phyloP scores from a whole-genome alignment of 768 basidiomycete species.

The Heimioporus sp. region DNA sequence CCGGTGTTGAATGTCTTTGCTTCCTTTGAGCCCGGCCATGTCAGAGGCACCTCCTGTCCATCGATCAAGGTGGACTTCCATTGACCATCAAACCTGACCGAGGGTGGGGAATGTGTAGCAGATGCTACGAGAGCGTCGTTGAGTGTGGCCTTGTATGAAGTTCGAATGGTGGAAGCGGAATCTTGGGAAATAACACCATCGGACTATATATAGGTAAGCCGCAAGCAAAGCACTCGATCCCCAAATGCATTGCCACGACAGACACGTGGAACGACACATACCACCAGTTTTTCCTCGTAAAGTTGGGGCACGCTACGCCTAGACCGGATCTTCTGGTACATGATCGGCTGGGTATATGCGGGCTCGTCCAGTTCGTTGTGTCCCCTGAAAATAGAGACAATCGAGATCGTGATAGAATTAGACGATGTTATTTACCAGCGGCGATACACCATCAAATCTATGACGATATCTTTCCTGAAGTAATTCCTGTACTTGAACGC shows the following conservation, averaged over 20 bases:
- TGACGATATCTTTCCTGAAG: slow-evolving; percentile 89
- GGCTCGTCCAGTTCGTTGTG: slow-evolving; percentile 91
- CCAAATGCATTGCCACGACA: neutral
- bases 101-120: slow-evolving; percentile 45
- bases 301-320: slow-evolving; percentile 75
- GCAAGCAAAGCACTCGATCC: neutral
- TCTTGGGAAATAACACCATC: slow-evolving; percentile 45
- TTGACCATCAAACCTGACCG: slow-evolving; percentile 59
- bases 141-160: slow-evolving; percentile 58
- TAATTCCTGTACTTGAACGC: slow-evolving; percentile 85
- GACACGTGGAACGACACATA: slow-evolving; percentile 34
- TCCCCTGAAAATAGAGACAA: slow-evolving; percentile 57
- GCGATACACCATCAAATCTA: slow-evolving; percentile 87
- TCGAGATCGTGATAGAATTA: neutral
- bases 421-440: slow-evolving; percentile 52
- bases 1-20: slow-evolving; percentile 71
- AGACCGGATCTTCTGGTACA: slow-evolving; percentile 86
- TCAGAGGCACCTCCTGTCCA: slow-evolving; percentile 25
- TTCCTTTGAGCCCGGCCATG: slow-evolving; percentile 57
- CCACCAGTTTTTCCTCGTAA: slow-evolving; percentile 78
- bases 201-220: slow-evolving; percentile 10
- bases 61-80: slow-evolving; percentile 46
- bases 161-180: slow-evolving; percentile 50
- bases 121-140: slow-evolving; percentile 56
- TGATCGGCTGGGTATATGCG: slow-evolving; percentile 81